Evolutionary conservation across 1,139 yeast genomes (phyloP), one percentile per base, ranked within the genome.

Genomic region (Candida sojae): DNA sequence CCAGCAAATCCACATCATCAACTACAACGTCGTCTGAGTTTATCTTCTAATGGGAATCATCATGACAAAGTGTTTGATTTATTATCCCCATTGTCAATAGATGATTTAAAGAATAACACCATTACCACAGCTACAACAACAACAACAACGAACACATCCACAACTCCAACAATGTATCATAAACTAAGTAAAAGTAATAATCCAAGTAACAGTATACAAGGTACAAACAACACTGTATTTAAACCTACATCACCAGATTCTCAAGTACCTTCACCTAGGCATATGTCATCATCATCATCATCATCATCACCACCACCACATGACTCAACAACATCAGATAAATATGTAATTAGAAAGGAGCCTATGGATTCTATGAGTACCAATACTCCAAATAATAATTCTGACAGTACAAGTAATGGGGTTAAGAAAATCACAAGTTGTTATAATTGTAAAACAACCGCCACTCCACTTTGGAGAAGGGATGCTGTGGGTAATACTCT

Each of bases 381-480:
- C 25, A 9, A 26, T 8, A 26, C 9, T 17, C 3, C 21, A 17
- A 17, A 17, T 6, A 4, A 26, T 26, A 4, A 2, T 2, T 6
- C 29, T 26, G 5, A 8, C 4, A 26, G 5, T 26, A 26, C 5
- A 3, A 26, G 9, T 8, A 28, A 35, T 17, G 23, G 36, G 8
- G 23, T 12, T 5, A 35, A 23, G 30, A 41, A 42, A 28, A 42
- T 49, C 2, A 53, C 56, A 3, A 62, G 59, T 36, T 56, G 59
- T 47, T 53, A 43, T 42, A 81, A 81, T 58, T 81, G 86, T 60
- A 76, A 77, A 44, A 80, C 86, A 2, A 62, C 73, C 21, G 80
- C 79, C 45, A 81, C 86, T 0, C 86, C 86, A 0, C 63, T 81
- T 28, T 81, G 86, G 86, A 66, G 86, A 43, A 75, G 80, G 55